Evolutionary conservation across 2,329 filamentous ascomycete species (phyloP), one percentile per base, ranked within the genome.

Genomic region (Claviceps lovelessii): DNA sequence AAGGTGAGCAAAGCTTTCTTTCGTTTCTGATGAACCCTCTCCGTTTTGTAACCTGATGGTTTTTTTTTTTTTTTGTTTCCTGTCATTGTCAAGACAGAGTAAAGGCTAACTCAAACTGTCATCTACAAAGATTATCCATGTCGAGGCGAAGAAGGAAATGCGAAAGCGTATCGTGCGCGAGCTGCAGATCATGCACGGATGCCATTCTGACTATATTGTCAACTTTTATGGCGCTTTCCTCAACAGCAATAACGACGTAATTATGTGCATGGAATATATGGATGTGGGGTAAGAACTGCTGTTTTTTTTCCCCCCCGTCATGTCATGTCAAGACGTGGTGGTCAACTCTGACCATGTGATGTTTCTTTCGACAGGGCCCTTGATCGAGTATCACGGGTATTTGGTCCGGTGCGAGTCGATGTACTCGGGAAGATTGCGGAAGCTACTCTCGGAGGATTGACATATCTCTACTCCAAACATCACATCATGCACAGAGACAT

Each of bases 241-340:
- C 65, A 97, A 95, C 67, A 88, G 94, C 66, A 90, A 90, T 58
- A 91, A 94, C 67, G 93, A 98, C 73, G 94, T 98, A 56, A 94
- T 97, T 63, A 91, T 98, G 85, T 98, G 93, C 70, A 98, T 98
- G 93, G 93, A 98, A 70, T 97, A 98, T 68, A 95, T 95, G 89
- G 93, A 98, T 71, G 89, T 91, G 68, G 93, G 93, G 93, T 97
- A 79, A 71, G 88, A 29, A 29, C 74, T n/a, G 23, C 29, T 28
- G n/a, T 53, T 35, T 17, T 33, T 7, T 23, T 23, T n/a, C n/a
- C n/a, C n/a, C 3, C 33, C 11, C 19, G n/a, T 10, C 29, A 11
- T 29, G 11, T 5, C 46, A 49, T 33, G 8, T 28, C 3, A 10
- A 45, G 50, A 3, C 23, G 23, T 39, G 17, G 15, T 35, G 33